These are phyloP conservation scores for Aspergillus sp. DNA, from an alignment of 2,329 filamentous ascomycete species.

Conservation along the genomic window DNA sequence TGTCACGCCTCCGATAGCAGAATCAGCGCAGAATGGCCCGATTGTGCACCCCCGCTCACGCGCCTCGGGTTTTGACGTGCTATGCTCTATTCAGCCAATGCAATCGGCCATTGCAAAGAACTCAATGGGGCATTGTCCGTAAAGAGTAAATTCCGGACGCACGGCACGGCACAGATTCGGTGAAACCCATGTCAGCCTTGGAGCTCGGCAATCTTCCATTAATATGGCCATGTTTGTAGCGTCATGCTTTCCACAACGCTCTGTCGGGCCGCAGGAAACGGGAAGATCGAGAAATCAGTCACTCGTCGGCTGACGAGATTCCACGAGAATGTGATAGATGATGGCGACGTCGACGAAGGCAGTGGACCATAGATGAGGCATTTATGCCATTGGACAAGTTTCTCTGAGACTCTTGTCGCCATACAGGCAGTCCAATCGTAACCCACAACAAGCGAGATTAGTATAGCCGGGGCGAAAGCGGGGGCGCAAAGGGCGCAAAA, in stretches of 20 bases:
- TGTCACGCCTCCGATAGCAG: neutral
- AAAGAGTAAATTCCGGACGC: neutral
- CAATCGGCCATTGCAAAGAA: neutral
- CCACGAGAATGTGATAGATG: neutral
- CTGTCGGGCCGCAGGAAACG: neutral
- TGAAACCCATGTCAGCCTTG: too few species aligned
- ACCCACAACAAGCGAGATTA: neutral
- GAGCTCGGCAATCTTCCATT: neutral
- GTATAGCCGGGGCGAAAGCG: neutral
- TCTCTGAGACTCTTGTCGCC: neutral
- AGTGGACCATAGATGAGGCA: neutral
- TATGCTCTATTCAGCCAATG: neutral
- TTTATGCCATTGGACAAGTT: conserved; percentile 3
- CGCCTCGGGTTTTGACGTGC: neutral
- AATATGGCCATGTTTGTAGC: neutral
- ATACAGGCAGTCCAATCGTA: conserved; percentile 2
- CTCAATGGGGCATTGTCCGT: neutral
- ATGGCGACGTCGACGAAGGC: neutral
- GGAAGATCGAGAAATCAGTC: neutral
- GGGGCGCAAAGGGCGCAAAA: neutral
- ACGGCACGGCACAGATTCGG: too few species aligned
- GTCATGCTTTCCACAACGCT: neutral
- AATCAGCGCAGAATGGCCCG: neutral
- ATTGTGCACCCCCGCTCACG: neutral
- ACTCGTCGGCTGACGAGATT: neutral